These are phyloP conservation scores for Davidsoniella virescens DNA, from an alignment of 2,329 filamentous ascomycete species.

Conservation along the genomic window DNA sequence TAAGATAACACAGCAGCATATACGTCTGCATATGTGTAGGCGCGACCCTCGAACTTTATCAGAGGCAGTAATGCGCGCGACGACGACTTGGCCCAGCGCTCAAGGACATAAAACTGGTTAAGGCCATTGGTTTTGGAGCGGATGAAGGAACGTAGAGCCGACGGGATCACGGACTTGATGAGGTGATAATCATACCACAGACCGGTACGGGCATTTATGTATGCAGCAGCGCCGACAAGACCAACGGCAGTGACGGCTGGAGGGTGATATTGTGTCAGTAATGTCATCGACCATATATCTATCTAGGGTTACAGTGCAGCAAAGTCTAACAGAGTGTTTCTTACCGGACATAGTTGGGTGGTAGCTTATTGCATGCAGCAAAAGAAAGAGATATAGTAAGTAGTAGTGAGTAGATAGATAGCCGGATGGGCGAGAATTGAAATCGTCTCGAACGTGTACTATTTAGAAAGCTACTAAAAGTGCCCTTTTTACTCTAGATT, in stretches of 20 bases:
- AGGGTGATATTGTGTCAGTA: constrained; percentile 1
- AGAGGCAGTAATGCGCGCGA: constrained; percentile 38
- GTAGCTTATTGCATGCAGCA: not conserved
- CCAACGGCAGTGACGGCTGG: constrained; percentile 26
- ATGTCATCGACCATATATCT: not conserved
- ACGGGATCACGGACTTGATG: constrained; percentile 35
- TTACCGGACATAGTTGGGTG: not conserved
- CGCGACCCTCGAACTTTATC: constrained; percentile 50
- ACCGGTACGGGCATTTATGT: constrained; percentile 56
- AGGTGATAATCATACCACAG: constrained; percentile 50
- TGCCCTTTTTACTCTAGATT: too few relatives aligned
- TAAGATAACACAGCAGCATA: constrained; percentile 58
- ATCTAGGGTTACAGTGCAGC: not conserved
- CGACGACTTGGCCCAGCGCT: constrained; percentile 41
- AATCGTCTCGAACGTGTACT: too few relatives aligned
- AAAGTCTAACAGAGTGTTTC: not conserved
- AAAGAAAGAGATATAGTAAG: not conserved
- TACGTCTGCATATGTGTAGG: constrained; percentile 58
- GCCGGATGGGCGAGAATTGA: too few relatives aligned
- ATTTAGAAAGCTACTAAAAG: too few relatives aligned
- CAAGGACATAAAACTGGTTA: constrained; percentile 61
- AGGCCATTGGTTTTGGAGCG: constrained; percentile 32
- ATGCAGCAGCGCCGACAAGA: constrained; percentile 50
- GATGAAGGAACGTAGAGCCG: constrained; percentile 9
- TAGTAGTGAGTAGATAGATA: not conserved